These are phyloP conservation scores for Grigorovia yakushimaensis DNA, from an alignment of 805 yeast genomes.

Conservation along the genomic window DNA sequence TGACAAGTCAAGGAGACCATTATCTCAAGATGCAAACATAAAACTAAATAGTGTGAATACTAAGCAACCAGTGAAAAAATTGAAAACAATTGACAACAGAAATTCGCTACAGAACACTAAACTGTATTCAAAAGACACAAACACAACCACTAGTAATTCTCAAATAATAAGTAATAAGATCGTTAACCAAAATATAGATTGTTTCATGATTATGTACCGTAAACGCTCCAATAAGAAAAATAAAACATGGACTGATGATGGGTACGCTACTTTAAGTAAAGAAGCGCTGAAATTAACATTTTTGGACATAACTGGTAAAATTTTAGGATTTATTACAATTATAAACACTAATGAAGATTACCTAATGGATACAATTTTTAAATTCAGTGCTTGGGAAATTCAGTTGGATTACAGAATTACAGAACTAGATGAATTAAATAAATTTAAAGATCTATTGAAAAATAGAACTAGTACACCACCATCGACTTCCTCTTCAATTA, in stretches of 20 bases:
- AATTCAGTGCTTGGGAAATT: conserved; percentile 51
- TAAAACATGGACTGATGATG: conserved; percentile 95
- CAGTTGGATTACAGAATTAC: conserved; percentile 44
- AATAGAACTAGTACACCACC: not conserved
- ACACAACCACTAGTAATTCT: not conserved
- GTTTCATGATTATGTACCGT: conserved; percentile 48
- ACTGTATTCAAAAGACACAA: not conserved
- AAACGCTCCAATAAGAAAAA: conserved; percentile 67
- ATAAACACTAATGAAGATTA: conserved; percentile 13
- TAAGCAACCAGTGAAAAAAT: not conserved
- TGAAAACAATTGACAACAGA: not conserved
- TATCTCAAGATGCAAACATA: not conserved
- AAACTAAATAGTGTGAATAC: too few species aligned
- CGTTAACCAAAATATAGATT: conserved; percentile 1
- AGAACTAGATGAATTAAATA: conserved; percentile 14
- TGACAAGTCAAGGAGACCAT: not conserved
- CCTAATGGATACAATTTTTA: conserved; percentile 33
- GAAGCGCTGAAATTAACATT: conserved; percentile 15
- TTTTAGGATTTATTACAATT: conserved; percentile 20
- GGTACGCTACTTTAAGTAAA: conserved; percentile 36
- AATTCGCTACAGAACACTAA: too few species aligned
- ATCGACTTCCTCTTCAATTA: not conserved
- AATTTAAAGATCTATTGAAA: not conserved
- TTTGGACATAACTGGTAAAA: conserved; percentile 22
- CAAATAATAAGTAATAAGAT: not conserved